phyloP scores from a whole-genome alignment of 805 yeast genomes.

The Komagataella populi region DNA sequence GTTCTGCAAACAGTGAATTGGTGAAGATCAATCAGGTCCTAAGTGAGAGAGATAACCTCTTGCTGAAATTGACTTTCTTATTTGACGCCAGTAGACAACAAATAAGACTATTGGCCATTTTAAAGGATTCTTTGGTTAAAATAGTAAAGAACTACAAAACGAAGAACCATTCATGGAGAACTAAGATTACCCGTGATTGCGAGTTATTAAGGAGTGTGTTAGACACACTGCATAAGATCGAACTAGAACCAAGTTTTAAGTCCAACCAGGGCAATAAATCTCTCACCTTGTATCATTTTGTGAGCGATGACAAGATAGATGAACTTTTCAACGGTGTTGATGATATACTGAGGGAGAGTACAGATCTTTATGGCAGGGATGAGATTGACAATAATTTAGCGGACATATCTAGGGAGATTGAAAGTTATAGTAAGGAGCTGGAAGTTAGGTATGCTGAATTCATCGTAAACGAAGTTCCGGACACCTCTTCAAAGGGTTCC shows the following conservation, averaged over 20 bases:
- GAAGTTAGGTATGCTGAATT: slow-evolving; percentile 12
- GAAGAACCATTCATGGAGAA: slow-evolving; percentile 10
- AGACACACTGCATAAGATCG: slow-evolving; percentile 18
- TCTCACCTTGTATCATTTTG: slow-evolving; percentile 27
- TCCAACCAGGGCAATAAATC: slow-evolving; percentile 7
- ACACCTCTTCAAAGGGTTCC: background rate
- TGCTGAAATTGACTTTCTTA: slow-evolving; percentile 30
- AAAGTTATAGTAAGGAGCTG: slow-evolving; percentile 11
- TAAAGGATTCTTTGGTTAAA: slow-evolving; percentile 15
- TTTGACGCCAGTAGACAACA: slow-evolving; percentile 33
- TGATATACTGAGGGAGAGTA: slow-evolving; percentile 14
- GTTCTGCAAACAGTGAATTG: slow-evolving; percentile 30
- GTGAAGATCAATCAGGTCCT: slow-evolving; percentile 21
- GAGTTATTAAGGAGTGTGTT: slow-evolving; percentile 19
- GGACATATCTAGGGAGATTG: slow-evolving; percentile 12
- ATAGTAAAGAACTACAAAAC: slow-evolving; percentile 14
- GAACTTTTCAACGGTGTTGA: slow-evolving; percentile 18
- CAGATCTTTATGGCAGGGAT: slow-evolving; percentile 13
- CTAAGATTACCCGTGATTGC: slow-evolving; percentile 15
- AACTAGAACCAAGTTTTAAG: slow-evolving; percentile 20
- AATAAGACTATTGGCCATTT: slow-evolving; percentile 22
- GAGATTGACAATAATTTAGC: slow-evolving; percentile 14
- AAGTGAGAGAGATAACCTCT: slow-evolving; percentile 23
- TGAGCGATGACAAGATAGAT: slow-evolving; percentile 26
- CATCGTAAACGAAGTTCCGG: slow-evolving; percentile 6